Evolutionary conservation across 495 filamentous ascomycete genomes (phyloP).

Genomic region (Darksidea phi): DNA sequence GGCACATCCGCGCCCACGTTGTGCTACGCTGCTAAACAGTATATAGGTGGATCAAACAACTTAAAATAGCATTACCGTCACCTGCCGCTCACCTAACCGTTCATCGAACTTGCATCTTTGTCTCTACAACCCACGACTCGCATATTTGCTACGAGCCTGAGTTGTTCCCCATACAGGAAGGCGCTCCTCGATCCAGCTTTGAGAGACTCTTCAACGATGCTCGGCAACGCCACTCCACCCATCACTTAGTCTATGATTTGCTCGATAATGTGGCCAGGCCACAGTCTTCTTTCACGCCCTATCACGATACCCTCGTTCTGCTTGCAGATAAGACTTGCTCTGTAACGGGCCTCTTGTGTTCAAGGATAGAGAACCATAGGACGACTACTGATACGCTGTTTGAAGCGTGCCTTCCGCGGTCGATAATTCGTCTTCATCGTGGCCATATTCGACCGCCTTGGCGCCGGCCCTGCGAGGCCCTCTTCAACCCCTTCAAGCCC

Average conservation of each 20-base stretch:
- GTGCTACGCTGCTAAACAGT: conserved; percentile 3
- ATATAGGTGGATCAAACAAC: conserved; percentile 19
- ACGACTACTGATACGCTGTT: conserved; percentile 35
- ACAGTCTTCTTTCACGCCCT: conserved; percentile 8
- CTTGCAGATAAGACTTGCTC: conserved; percentile 35
- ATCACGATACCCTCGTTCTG: conserved; percentile 25
- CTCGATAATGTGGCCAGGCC: neutral
- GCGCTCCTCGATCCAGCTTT: no score
- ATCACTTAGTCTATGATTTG: conserved; percentile 22
- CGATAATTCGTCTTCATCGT: conserved; percentile 38
- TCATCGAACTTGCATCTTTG: conserved; percentile 35
- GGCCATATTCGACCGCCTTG: conserved; percentile 39
- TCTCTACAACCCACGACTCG: conserved; percentile 42
- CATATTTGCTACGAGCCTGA: conserved; percentile 38
- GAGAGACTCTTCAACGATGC: conserved; percentile 32
- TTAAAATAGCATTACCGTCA: conserved; percentile 33
- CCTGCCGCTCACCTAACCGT: conserved; percentile 37
- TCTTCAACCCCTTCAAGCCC: neutral
- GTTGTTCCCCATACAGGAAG: conserved; percentile 40
- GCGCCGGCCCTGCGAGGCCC: conserved; percentile 46
- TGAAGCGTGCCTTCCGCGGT: conserved; percentile 38
- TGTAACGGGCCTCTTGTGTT: conserved; percentile 35
- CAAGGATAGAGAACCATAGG: conserved; percentile 8
- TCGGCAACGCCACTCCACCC: conserved; percentile 4
- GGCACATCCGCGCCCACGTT: neutral